Base-by-base conservation (phyloP, 305 asterid species). In the Fraxinus dipetala region DNA sequence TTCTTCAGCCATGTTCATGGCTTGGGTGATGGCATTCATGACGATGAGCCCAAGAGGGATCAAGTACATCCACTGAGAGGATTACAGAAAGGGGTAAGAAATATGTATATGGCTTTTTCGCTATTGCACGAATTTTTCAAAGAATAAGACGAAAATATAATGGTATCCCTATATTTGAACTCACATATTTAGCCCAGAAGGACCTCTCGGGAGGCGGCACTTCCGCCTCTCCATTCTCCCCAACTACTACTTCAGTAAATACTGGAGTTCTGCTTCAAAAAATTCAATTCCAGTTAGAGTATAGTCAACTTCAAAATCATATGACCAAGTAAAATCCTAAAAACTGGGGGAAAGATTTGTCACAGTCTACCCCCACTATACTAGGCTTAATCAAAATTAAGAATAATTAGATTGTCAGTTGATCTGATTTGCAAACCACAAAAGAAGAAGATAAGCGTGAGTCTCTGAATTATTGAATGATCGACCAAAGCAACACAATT, bases 151-250 rank as follows among this genome's bases (percentile, higher is more conserved):
- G 35, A 13, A 35, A 26, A 26, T 32, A 28, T 69, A 80, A 34
- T 35, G 40, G 40, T 76, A 7, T 28, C 35, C 16, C 36, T 70
- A 70, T 70, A 48, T 79, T 75, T 81, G 72, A 20, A 83, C 98
- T 91, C 87, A 95, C 98, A 82, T 95, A 95, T 95, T 95, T 94
- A 81, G 98, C 98, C 99, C 98, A 95, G 91, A 95, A 95, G 78
- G 99, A 88, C 87, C 89, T 93, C 89, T 95, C 99, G 65, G 94
- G 95, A 36, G 92, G 98, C 82, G 31, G 83, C 80, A 87, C 79
- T 81, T 94, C 98, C 22, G 91, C 92, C 86, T 93, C 94, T 76
- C 86, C 91, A 79, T 82, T 90, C 87, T 94, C 98, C 1, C 91
- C 95, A 72, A 81, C 82, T 75, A 78, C 80, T 77, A 85, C 96